These are phyloP conservation scores for Dendrocalamus latiflorus DNA, from an alignment of 202 grass and related monocot species.

Conservation along the genomic window DNA sequence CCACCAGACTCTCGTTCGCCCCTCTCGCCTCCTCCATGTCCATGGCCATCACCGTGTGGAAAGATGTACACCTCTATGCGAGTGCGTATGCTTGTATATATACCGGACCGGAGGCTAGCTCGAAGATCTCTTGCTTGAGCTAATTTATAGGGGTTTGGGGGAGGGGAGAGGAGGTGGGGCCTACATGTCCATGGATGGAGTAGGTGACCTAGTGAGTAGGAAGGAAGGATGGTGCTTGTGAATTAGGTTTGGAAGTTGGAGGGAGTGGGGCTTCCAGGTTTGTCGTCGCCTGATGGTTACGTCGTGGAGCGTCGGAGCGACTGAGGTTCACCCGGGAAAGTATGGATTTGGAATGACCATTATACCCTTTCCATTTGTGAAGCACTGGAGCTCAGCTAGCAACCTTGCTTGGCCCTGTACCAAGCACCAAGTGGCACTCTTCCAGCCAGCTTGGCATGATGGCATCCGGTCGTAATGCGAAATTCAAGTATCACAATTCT, in stretches of 20 bases:
- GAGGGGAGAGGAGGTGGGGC: neutral
- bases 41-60: neutral
- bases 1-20: slow-evolving; percentile 25
- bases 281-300: neutral
- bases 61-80: neutral
- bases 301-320: neutral
- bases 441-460: too few species aligned
- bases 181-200: neutral
- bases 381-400: neutral
- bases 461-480: too few species aligned
- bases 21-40: neutral
- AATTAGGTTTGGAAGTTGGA: neutral
- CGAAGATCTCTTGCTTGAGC: neutral
- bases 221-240: neutral
- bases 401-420: too few species aligned
- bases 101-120: neutral
- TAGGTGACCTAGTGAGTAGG: neutral
- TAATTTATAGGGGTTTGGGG: neutral
- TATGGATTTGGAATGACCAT: neutral
- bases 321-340: neutral
- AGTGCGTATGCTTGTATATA: neutral
- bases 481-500: too few species aligned
- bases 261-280: neutral
- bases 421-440: too few species aligned
- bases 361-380: neutral